These are phyloP conservation scores for Cryptococcus sp. DNA, from an alignment of 1,284 basidiomycete species.

Conservation along the genomic window DNA sequence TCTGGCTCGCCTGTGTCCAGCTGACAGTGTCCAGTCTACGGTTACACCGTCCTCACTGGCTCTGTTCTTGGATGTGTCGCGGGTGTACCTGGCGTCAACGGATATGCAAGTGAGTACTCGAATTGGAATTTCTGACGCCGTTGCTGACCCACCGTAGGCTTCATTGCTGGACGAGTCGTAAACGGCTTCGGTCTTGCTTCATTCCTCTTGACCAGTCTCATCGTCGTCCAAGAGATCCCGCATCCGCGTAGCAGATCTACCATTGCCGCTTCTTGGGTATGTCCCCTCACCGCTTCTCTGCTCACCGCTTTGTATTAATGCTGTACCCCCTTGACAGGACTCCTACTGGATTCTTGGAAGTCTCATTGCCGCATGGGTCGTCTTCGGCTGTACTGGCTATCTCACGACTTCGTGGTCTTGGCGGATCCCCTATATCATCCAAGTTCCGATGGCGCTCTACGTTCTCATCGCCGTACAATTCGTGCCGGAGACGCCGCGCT, in stretches of 20 bases:
- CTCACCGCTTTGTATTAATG: background rate
- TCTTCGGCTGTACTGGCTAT: constrained; percentile 40
- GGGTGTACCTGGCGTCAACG: constrained; percentile 43
- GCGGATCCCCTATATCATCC: constrained; percentile 53
- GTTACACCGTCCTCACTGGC: constrained; percentile 48
- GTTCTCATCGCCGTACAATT: constrained; percentile 54
- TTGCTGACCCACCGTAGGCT: constrained; percentile 28
- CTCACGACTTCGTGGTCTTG: constrained; percentile 43
- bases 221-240: constrained; percentile 54
- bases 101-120: constrained; percentile 44
- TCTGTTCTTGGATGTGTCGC: constrained; percentile 51
- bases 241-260: constrained; percentile 47
- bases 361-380: constrained; percentile 43
- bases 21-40: constrained; percentile 46
- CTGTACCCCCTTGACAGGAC: constrained; percentile 27
- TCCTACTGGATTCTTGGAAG: constrained; percentile 49
- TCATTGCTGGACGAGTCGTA: constrained; percentile 48
- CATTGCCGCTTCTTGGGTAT: constrained; percentile 49
- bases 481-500: constrained; percentile 53
- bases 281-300: constrained; percentile 1
- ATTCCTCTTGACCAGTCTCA: constrained; percentile 54
- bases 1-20: background rate
- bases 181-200: constrained; percentile 54
- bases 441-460: constrained; percentile 49
- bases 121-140: background rate